A percentile compares a stretch with the other conserved stretches of the same genome.
Evolutionary conservation across 495 filamentous ascomycete species (phyloP).

Genomic region (Letharia columbiana): DNA sequence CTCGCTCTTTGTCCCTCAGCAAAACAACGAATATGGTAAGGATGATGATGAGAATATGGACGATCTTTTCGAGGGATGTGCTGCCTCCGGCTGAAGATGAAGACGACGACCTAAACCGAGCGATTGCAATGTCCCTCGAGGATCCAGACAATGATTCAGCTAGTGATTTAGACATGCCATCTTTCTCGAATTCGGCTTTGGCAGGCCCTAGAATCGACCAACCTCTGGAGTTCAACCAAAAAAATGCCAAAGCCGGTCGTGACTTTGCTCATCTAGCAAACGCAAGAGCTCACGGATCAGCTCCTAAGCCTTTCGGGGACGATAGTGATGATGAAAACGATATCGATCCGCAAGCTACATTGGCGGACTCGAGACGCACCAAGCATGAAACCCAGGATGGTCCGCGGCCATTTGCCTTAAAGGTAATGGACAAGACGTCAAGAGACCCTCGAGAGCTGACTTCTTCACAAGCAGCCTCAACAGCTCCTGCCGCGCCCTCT

Average conservation of each 20-base stretch:
- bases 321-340: constrained; percentile 34
- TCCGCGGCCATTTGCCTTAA: constrained; percentile 17
- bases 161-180: constrained; percentile 5
- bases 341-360: constrained; percentile 51
- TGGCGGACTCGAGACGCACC: constrained; percentile 40
- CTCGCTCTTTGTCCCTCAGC: constrained; percentile 25
- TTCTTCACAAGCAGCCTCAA: constrained; percentile 17
- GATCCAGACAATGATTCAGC: constrained; percentile 23
- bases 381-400: constrained; percentile 28
- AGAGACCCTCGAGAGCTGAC: not conserved
- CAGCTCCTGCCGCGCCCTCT: constrained; percentile 10
- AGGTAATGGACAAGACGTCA: constrained; percentile 2
- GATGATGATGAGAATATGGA: constrained; percentile 30
- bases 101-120: constrained; percentile 68
- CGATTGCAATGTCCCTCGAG: constrained; percentile 74
- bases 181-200: constrained; percentile 10
- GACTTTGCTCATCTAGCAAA: constrained; percentile 27
- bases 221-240: constrained; percentile 24
- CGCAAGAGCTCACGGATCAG: constrained; percentile 21
- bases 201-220: constrained; percentile 21
- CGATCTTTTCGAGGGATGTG: constrained; percentile 36
- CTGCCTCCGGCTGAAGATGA: constrained; percentile 38
- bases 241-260: constrained; percentile 27
- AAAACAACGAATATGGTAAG: constrained; percentile 22
- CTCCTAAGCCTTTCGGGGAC: constrained; percentile 19